phyloP scores from a whole-genome alignment of 257 asterid genomes.

The Ocimum tenuiflorum region DNA sequence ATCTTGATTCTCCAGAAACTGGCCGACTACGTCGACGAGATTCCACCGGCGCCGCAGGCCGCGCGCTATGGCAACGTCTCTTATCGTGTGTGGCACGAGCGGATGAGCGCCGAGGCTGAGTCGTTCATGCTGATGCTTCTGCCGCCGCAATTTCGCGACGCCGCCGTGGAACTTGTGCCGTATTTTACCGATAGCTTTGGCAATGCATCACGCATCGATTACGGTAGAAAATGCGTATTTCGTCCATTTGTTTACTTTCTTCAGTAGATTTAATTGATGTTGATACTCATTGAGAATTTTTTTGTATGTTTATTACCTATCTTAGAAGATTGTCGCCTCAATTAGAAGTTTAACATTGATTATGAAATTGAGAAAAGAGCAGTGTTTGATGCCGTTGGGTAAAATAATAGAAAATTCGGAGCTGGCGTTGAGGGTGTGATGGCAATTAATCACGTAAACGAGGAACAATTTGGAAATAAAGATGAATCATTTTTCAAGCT shows the following conservation, averaged over 20 bases:
- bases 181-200: slow-evolving; percentile 84
- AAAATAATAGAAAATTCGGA: not conserved
- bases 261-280: not conserved
- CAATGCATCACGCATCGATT: slow-evolving; percentile 73
- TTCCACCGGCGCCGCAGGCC: slow-evolving; percentile 62
- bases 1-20: slow-evolving; percentile 37
- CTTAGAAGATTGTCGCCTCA: not conserved
- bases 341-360: not conserved
- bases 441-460: not conserved
- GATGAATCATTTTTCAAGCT: not conserved
- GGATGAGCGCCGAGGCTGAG: slow-evolving; percentile 58
- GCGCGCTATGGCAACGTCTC: slow-evolving; percentile 73
- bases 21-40: slow-evolving; percentile 51
- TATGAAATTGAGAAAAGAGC: not conserved
- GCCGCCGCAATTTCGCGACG: slow-evolving; percentile 36
- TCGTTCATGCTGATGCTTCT: slow-evolving; percentile 43
- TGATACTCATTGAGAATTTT: not conserved
- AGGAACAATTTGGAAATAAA: not conserved
- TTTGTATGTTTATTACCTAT: not conserved
- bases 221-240: slow-evolving; percentile 53
- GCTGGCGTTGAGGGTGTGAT: not conserved
- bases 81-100: slow-evolving; percentile 73
- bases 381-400: not conserved
- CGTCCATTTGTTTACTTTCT: not conserved
- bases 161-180: slow-evolving; percentile 57